These are phyloP conservation scores for Backusella sp. DNA, from an alignment of 192 early-diverging fungal genomes.

Conservation along the genomic window DNA sequence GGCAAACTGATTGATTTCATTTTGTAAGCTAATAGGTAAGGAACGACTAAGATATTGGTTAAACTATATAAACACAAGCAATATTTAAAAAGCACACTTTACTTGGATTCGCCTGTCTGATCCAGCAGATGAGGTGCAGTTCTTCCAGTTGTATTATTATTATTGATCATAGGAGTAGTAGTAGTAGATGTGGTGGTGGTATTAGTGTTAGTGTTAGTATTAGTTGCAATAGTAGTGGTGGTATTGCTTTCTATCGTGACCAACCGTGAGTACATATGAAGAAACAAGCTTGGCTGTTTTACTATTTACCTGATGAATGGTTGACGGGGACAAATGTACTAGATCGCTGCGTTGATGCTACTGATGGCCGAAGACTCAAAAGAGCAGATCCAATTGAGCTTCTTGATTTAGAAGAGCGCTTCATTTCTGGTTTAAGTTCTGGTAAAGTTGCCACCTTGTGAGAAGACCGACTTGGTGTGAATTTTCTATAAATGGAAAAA, in stretches of 20 bases:
- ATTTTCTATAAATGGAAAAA: conserved; percentile 13
- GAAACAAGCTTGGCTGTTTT: neutral
- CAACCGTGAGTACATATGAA: neutral
- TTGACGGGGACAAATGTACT: neutral
- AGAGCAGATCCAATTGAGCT: conserved; percentile 5
- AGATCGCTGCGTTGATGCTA: neutral
- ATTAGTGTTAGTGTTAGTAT: neutral
- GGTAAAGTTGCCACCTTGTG: neutral
- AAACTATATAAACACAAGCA: conserved; percentile 1
- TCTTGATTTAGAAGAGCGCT: conserved; percentile 7
- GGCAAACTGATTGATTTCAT: conserved; percentile 75
- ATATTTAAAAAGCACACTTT: neutral
- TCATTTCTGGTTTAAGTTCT: neutral
- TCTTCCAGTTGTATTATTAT: too few species aligned
- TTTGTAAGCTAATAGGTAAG: conserved; percentile 57
- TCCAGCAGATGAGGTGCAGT: conserved; percentile 4
- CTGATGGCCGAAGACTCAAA: neutral
- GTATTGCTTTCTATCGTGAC: neutral
- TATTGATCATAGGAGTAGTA: neutral
- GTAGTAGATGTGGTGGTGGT: neutral
- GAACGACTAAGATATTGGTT: conserved; percentile 23
- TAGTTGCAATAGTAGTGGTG: neutral
- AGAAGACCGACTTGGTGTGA: conserved; percentile 5
- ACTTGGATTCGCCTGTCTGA: conserved; percentile 9
- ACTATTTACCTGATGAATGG: neutral